phyloP scores from a whole-genome alignment of 257 asterid species.

The Primulina huaijiensis region DNA sequence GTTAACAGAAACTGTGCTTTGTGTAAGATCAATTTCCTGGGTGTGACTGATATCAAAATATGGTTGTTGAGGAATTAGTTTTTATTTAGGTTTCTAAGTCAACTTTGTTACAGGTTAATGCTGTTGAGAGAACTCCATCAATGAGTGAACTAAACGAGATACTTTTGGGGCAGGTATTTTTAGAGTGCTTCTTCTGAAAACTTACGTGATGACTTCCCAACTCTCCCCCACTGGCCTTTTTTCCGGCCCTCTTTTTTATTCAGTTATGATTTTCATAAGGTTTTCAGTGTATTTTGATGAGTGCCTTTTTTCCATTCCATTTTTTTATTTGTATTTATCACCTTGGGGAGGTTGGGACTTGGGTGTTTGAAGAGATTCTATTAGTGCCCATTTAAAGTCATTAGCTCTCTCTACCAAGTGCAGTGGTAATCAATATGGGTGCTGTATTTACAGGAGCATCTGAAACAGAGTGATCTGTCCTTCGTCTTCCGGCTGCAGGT shows the following conservation, averaged over 20 bases:
- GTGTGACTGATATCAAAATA: conserved; percentile 11
- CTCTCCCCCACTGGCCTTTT: neutral
- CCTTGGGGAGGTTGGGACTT: neutral
- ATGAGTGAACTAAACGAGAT: conserved; percentile 98
- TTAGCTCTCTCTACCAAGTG: conserved; percentile 10
- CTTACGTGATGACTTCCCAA: neutral
- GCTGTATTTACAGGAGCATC: conserved; percentile 73
- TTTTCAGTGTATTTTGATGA: neutral
- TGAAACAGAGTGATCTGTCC: conserved; percentile 93
- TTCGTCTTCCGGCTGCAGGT: conserved; percentile 99
- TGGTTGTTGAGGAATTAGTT: conserved; percentile 5
- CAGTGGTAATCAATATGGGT: conserved; percentile 25
- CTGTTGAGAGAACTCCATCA: conserved; percentile 95
- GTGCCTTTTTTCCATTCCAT: neutral
- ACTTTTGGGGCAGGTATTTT: conserved; percentile 87
- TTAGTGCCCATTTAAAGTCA: conserved; percentile 4
- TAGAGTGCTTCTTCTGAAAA: conserved; percentile 17
- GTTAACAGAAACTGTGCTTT: neutral
- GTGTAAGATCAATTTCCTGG: conserved; percentile 6
- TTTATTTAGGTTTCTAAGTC: conserved; percentile 16
- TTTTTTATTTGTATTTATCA: neutral
- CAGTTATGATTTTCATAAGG: neutral
- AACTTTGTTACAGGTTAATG: conserved; percentile 67
- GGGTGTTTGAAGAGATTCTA: neutral
- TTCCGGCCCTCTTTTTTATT: neutral